Base-by-base conservation (phyloP, 2,329 filamentous ascomycete genomes). In the Nigrograna mackinnonii region DNA sequence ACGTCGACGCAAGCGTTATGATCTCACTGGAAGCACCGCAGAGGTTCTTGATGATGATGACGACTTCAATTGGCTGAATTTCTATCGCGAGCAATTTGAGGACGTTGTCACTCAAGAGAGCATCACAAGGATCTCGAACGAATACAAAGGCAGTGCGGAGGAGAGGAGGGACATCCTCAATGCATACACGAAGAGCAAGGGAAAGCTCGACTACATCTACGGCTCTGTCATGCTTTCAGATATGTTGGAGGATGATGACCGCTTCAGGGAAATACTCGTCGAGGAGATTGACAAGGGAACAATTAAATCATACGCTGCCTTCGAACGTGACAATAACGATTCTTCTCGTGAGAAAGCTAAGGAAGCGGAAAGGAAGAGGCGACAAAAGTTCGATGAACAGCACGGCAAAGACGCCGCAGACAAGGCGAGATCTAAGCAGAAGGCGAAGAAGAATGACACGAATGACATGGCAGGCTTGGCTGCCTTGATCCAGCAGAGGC, bases 91-190 rank as follows among this genome's bases (percentile, higher is more conserved):
- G 51, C 91, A 96, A 58, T 96, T 86, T 67, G 82, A 81, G 37
- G 85, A 91, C 43, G 79, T 89, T 19, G 78, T 99, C 37, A 91
- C 83, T 14, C 73, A 78, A 3, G 84, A 89, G 46, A 82, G 83
- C 4, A 92, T 99, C 54, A 79, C 85, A 41, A 80, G 84, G 41
- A 89, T 97, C 59, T 82, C 87, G 45, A 73, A 77, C 21, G 78
- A 86, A 51, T 99, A 97, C 76, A 91, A 92, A 71, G 82, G 83
- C 14, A 91, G 89, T 1, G 87, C 89, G 3, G 90, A 97, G 68
- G 94, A 99, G 74, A 82, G 79, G 55, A 77, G 79, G 35, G 91
- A 95, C 62, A 57, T 99, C 1, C 74, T 99, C 4, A 73, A 77
- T 11, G 87, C 89, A 2, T 99, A 92, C 69, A 83, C 83, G 55